Percentiles rank a stretch among this genome's conserved stretches.
Conservation (phyloP, 2,329 filamentous ascomycete genomes). For the Beauveria sp. region DNA sequence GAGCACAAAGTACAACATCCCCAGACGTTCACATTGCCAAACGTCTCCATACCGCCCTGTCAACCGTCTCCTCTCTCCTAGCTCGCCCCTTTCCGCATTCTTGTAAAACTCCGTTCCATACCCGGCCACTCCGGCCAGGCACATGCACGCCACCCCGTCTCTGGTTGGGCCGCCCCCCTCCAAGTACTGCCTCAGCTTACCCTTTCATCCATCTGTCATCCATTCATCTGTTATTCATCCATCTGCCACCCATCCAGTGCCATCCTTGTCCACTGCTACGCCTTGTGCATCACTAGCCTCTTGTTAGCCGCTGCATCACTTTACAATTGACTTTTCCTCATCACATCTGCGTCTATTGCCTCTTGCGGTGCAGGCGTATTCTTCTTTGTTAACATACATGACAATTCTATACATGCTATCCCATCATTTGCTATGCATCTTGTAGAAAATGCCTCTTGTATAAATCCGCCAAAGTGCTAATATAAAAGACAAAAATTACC, state of each 20-base stretch:
- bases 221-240: not conserved
- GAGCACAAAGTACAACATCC: no score
- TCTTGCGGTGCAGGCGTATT: not conserved
- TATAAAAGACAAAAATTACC: not conserved
- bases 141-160: constrained; percentile 1
- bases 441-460: not conserved
- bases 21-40: no score
- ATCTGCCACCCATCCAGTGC: not conserved
- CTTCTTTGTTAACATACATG: not conserved
- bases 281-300: not conserved
- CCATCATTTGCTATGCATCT: constrained; percentile 3
- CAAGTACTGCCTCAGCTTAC: not conserved
- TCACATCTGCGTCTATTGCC: not conserved
- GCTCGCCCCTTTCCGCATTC: not conserved
- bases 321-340: not conserved
- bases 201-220: not conserved
- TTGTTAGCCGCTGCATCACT: not conserved
- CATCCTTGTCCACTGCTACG: not conserved
- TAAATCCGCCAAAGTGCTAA: not conserved
- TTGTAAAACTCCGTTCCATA: not conserved
- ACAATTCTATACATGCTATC: not conserved
- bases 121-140: not conserved
- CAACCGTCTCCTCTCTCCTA: not conserved
- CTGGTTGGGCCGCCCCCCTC: not conserved
- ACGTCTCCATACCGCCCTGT: no score